A percentile compares a stretch with the other conserved stretches of the same genome.
Evolutionary conservation across 345 rosid genomes (phyloP).

Genomic region (Reutealis trisperma): DNA sequence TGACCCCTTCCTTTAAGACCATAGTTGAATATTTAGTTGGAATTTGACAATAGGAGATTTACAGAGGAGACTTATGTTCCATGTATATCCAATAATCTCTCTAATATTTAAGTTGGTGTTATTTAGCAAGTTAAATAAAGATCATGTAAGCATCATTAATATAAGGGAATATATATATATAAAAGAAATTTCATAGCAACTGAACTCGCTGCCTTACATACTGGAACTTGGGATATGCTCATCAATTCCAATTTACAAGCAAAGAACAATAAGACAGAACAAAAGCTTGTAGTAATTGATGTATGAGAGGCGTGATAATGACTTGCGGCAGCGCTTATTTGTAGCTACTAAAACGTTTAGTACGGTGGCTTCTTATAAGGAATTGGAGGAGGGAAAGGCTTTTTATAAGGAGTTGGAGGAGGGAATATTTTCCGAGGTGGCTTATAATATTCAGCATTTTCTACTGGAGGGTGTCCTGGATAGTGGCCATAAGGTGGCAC

Average conservation of each 20-base stretch:
- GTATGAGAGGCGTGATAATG: slow-evolving; percentile 1
- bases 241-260: not conserved
- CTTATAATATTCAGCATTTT: not conserved
- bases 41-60: too few species aligned
- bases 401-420: not conserved
- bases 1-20: too few species aligned
- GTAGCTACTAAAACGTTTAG: not conserved
- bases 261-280: not conserved
- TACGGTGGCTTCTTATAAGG: not conserved
- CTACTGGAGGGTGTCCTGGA: slow-evolving; percentile 5
- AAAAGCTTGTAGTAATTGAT: not conserved
- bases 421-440: not conserved
- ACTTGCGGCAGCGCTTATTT: slow-evolving; percentile 20
- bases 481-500: slow-evolving; percentile 9
- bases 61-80: too few species aligned
- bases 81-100: too few species aligned
- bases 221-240: not conserved
- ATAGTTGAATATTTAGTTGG: too few species aligned
- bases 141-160: too few species aligned
- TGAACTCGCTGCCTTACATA: not conserved
- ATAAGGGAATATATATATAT: too few species aligned
- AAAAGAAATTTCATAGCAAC: not conserved
- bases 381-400: not conserved
- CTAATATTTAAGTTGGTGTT: too few species aligned
- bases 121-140: too few species aligned